Conservation (phyloP, 495 filamentous ascomycete genomes). For the Penicillium turbatum region DNA sequence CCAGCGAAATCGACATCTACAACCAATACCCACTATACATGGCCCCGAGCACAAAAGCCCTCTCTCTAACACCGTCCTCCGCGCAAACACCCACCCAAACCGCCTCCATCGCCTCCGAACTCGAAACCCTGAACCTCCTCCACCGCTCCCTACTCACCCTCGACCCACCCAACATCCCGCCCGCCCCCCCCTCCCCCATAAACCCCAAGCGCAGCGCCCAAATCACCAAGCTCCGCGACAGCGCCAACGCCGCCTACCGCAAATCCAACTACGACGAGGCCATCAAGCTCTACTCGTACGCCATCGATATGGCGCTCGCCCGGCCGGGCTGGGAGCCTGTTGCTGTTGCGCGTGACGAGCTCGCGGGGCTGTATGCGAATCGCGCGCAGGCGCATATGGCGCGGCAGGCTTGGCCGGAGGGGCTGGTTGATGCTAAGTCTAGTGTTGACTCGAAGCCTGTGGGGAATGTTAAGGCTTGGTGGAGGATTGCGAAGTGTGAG, state of each 20-base stretch:
- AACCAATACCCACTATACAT: slow-evolving; percentile 75
- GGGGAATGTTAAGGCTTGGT: slow-evolving; percentile 93
- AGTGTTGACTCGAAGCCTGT: slow-evolving; percentile 85
- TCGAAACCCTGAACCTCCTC: slow-evolving; percentile 65
- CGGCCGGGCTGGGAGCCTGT: slow-evolving; percentile 85
- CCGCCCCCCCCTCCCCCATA: not conserved
- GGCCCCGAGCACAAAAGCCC: slow-evolving; percentile 71
- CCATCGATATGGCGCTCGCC: slow-evolving; percentile 78
- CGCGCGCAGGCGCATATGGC: slow-evolving; percentile 88
- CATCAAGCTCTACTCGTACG: slow-evolving; percentile 72
- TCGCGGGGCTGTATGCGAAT: slow-evolving; percentile 73
- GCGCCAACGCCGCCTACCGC: slow-evolving; percentile 75
- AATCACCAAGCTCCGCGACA: slow-evolving; percentile 85
- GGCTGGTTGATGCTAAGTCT: slow-evolving; percentile 71
- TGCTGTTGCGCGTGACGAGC: slow-evolving; percentile 76
- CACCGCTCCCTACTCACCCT: slow-evolving; percentile 65
- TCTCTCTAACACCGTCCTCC: slow-evolving; percentile 53
- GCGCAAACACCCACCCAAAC: slow-evolving; percentile 30
- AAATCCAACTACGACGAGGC: slow-evolving; percentile 72
- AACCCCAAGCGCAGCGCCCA: slow-evolving; percentile 75
- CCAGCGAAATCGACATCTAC: slow-evolving; percentile 62
- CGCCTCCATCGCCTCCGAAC: slow-evolving; percentile 56
- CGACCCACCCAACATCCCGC: slow-evolving; percentile 18
- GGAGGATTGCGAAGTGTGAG: slow-evolving; percentile 74
- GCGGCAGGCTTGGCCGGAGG: slow-evolving; percentile 74